These are phyloP conservation scores for Clarireedia sp. DNA, from an alignment of 2,329 filamentous ascomycete species.

Conservation along the genomic window DNA sequence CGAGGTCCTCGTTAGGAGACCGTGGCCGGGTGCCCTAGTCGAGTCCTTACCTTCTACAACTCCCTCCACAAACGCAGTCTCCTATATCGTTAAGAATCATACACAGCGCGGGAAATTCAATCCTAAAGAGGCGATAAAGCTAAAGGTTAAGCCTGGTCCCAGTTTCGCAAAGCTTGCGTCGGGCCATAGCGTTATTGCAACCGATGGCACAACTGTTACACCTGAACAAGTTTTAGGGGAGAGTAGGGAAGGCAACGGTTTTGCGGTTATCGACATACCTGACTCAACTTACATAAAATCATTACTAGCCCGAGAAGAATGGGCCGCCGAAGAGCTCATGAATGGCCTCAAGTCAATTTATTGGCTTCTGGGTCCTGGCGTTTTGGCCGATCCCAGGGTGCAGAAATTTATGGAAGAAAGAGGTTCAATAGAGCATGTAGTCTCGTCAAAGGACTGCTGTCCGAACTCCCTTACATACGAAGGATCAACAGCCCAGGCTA, in stretches of 20 bases:
- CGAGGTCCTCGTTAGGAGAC: conserved; percentile 63
- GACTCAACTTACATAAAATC: conserved; percentile 59
- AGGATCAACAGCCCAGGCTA: conserved; percentile 56
- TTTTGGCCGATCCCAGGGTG: conserved; percentile 56
- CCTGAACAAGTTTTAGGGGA: conserved; percentile 80
- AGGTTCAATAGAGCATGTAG: conserved; percentile 58
- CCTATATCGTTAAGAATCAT: conserved; percentile 77
- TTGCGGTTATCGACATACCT: conserved; percentile 76
- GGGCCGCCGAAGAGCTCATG: conserved; percentile 57
- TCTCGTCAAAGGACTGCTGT: conserved; percentile 67
- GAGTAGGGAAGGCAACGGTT: conserved; percentile 57
- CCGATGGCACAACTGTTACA: conserved; percentile 62
- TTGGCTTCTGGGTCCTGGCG: conserved; percentile 70
- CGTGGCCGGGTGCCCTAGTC: conserved; percentile 68
- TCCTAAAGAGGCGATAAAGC: conserved; percentile 49
- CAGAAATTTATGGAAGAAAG: conserved; percentile 61
- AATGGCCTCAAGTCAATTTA: conserved; percentile 59
- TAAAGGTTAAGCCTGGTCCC: conserved; percentile 54
- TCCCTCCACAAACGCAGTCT: conserved; percentile 62
- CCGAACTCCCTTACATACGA: conserved; percentile 68
- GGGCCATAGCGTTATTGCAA: conserved; percentile 55
- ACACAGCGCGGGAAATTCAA: conserved; percentile 76
- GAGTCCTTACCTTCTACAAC: conserved; percentile 58
- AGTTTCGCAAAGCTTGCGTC: conserved; percentile 53
- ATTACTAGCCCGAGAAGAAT: conserved; percentile 65